These are phyloP conservation scores for Monilinia fructicola DNA, from an alignment of 2,329 filamentous ascomycete genomes.

Conservation along the genomic window DNA sequence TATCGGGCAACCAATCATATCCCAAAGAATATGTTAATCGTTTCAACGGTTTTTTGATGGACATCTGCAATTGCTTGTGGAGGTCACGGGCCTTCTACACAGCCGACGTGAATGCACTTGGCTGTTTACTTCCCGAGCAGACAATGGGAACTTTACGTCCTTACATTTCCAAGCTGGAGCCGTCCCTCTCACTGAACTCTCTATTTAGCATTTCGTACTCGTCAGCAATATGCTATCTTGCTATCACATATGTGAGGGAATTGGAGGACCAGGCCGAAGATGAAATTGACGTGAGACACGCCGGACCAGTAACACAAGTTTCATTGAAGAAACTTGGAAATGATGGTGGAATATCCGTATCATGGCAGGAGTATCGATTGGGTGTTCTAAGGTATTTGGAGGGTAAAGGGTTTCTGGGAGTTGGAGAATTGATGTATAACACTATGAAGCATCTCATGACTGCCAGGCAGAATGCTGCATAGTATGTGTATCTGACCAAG, in stretches of 20 bases:
- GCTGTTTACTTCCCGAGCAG: conserved; percentile 49
- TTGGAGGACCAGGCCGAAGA: conserved; percentile 55
- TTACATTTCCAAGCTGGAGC: conserved; percentile 53
- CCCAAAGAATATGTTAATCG: conserved; percentile 60
- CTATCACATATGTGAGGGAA: conserved; percentile 55
- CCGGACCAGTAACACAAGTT: conserved; percentile 68
- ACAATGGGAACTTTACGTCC: conserved; percentile 49
- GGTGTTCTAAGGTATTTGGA: conserved; percentile 70
- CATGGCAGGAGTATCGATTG: conserved; percentile 73
- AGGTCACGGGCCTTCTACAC: conserved; percentile 68
- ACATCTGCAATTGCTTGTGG: conserved; percentile 83
- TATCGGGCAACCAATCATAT: conserved; percentile 45
- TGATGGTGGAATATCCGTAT: conserved; percentile 63
- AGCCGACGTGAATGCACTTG: conserved; percentile 59
- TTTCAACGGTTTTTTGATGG: conserved; percentile 85
- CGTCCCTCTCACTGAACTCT: conserved; percentile 47
- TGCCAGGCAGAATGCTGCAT: conserved; percentile 17
- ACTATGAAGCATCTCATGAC: conserved; percentile 74
- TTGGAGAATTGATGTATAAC: conserved; percentile 72
- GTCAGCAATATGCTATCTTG: conserved; percentile 55
- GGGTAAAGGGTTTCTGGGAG: conserved; percentile 60
- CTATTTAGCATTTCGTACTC: conserved; percentile 61
- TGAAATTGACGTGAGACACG: conserved; percentile 52
- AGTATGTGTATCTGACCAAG: neutral
- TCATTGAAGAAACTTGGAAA: conserved; percentile 62